Base-by-base conservation (phyloP, 495 filamentous ascomycete genomes). In the Aspergillus mulundensis region DNA sequence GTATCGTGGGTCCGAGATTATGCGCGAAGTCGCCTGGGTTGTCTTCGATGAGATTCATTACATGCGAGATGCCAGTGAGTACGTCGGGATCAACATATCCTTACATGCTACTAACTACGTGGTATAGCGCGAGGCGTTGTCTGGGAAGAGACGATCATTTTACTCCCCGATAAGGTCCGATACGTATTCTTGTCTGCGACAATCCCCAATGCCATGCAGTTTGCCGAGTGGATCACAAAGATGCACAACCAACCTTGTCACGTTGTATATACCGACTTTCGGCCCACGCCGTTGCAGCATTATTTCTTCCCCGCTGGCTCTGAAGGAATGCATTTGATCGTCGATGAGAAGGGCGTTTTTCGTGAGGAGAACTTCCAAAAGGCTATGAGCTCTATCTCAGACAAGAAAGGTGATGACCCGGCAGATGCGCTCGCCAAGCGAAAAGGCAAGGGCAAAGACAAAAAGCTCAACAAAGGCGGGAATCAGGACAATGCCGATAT, bases 141-240 rank as follows among this genome's bases (percentile, higher is more conserved):
- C 10, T 98, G 94, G 94, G 94, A 98, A 69, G 94, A 98, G 71
- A 97, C 95, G 7, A 95, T 98, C 66, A 98, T 98, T 66, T 77
- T 98, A 21, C 76, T 98, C 10, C 94, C 94, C 5, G 93, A 98
- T 77, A 96, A 98, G 78, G 94, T 97, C 54, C 88, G 90, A 71
- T 98, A 97, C 62, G 94, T 97, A 30, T 98, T 98, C 76, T 75
- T 98, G 30, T 98, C 94, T 23, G 94, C 94, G 38, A 98, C 94
- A n/a, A 98, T 98, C 57, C 94, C 94, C 36, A 98, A 98, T 65
- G 92, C 94, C 42, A 96, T 97, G 87, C 94, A 98, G 67, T 98
- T 98, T 64, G 94, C 94, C 62, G 91, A 98, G 70, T 98, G 94
- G 94, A 92, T 97, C 57, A 88, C 87, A 53, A 96, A 97, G 71